Conservation (phyloP, 1,284 basidiomycete genomes). For the Trichosporon sp. region DNA sequence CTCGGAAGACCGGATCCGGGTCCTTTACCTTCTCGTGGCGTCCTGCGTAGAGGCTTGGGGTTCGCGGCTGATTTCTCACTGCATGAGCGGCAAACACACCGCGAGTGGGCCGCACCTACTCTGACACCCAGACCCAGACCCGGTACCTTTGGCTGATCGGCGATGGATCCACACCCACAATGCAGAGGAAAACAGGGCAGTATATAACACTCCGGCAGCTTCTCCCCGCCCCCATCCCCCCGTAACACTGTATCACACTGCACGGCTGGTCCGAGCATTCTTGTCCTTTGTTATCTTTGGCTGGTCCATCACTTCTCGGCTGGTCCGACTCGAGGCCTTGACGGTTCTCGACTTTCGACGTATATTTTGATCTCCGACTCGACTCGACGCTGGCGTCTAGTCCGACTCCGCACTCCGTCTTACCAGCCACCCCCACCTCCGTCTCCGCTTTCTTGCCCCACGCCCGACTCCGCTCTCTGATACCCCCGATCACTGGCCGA, state of each 20-base stretch:
- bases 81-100: too few relatives aligned
- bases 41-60: too few relatives aligned
- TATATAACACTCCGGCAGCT: neutral
- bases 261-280: neutral
- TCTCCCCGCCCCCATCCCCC: neutral
- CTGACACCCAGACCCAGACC: too few relatives aligned
- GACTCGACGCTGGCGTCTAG: neutral
- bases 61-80: too few relatives aligned
- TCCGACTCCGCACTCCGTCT: neutral
- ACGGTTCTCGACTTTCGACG: neutral
- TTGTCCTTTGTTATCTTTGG: neutral
- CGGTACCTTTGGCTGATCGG: too few relatives aligned
- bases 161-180: neutral
- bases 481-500: neutral
- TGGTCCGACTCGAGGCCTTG: neutral
- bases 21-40: too few relatives aligned
- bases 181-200: neutral
- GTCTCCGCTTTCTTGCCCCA: neutral
- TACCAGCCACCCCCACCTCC: neutral
- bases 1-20: neutral
- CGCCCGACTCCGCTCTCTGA: neutral
- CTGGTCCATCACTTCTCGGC: neutral
- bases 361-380: neutral
- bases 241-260: neutral
- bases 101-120: too few relatives aligned